Conservation (phyloP, 2,329 filamentous ascomycete species). For the Beauveria sp. region DNA sequence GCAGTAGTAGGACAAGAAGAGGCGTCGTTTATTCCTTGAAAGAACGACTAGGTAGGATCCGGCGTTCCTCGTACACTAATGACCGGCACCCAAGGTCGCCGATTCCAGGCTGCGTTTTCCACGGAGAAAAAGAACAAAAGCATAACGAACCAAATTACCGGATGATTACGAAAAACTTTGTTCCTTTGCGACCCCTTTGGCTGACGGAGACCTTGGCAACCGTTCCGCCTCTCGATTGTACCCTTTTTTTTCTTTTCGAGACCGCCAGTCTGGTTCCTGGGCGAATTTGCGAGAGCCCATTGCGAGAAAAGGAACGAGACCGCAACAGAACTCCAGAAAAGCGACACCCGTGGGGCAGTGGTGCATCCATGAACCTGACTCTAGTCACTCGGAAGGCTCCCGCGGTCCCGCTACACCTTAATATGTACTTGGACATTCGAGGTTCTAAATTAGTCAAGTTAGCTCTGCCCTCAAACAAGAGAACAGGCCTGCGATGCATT, state of each 20-base stretch:
- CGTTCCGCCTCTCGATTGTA: background rate
- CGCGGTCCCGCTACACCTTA: background rate
- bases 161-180: background rate
- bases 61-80: background rate
- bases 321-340: too few relatives aligned
- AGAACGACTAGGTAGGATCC: background rate
- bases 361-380: background rate
- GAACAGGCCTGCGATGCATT: background rate
- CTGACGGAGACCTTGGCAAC: background rate
- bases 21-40: too few relatives aligned
- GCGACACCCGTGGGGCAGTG: background rate
- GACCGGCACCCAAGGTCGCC: background rate
- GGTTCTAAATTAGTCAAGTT: background rate
- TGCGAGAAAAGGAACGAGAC: background rate
- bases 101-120: background rate
- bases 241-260: background rate
- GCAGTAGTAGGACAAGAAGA: too few relatives aligned
- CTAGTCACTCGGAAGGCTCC: constrained; percentile 2
- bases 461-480: background rate
- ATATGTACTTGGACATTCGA: background rate
- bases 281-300: background rate
- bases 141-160: background rate
- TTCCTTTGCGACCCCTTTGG: background rate
- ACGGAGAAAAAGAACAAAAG: too few relatives aligned
- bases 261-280: background rate